Conservation (phyloP, 352 stramenopile genomes). For the Blastocystis sp. region DNA sequence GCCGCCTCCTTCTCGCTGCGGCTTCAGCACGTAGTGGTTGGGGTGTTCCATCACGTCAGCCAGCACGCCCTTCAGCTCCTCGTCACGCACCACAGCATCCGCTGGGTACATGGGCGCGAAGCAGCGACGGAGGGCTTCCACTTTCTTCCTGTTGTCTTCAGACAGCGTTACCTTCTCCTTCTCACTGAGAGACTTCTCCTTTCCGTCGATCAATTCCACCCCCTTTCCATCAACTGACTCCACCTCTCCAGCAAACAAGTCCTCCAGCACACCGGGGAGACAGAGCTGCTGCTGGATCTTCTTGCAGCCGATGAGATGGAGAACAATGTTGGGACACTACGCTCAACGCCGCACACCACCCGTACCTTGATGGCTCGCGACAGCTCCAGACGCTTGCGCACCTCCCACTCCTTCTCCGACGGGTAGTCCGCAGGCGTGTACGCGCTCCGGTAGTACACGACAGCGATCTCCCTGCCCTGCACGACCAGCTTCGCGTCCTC, state of each 20-base stretch:
- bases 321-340: constrained; percentile 91
- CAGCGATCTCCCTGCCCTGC: constrained; percentile 81
- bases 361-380: constrained; percentile 88
- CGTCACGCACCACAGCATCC: constrained; percentile 76
- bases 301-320: constrained; percentile 95
- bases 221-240: no score
- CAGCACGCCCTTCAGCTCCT: constrained; percentile 77
- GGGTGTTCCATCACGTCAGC: constrained; percentile 78
- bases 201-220: constrained; percentile 78
- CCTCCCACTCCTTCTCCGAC: constrained; percentile 85
- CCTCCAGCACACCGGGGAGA: constrained; percentile 82
- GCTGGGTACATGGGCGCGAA: constrained; percentile 91
- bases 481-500: constrained; percentile 38
- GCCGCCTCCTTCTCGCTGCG: constrained; percentile 94
- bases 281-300: constrained; percentile 96
- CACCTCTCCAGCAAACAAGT: no score
- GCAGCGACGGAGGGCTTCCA: constrained; percentile 82
- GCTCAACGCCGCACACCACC: constrained; percentile 72
- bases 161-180: no score
- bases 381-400: constrained; percentile 85
- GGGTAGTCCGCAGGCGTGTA: constrained; percentile 95
- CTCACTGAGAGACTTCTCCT: no score
- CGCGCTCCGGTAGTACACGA: constrained; percentile 92
- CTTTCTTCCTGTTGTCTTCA: constrained; percentile 79
- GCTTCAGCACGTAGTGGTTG: constrained; percentile 91